These are phyloP conservation scores for Tagetes erecta DNA, from an alignment of 129 eudicot genomes.

Conservation along the genomic window DNA sequence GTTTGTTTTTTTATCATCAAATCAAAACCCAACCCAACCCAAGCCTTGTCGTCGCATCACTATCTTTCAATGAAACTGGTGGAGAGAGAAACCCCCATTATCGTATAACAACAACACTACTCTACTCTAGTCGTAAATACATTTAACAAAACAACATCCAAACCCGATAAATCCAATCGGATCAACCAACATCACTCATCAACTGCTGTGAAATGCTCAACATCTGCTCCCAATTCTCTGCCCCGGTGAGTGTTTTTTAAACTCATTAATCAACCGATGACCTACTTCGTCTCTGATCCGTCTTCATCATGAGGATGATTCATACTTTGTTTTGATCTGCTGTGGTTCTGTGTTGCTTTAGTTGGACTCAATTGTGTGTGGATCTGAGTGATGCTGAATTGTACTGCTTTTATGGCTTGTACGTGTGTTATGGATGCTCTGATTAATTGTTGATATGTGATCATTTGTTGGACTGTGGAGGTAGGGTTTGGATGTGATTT, in stretches of 20 bases:
- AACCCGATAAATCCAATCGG: constrained; percentile 27
- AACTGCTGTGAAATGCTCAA: constrained; percentile 24
- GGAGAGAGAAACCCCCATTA: constrained; percentile 4
- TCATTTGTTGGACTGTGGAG: background rate
- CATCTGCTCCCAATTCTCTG: constrained; percentile 24
- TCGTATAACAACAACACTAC: too few species aligned
- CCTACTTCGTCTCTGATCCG: constrained; percentile 9
- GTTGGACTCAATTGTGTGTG: constrained; percentile 17
- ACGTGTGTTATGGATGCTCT: background rate
- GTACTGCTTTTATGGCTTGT: background rate
- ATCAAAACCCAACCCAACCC: constrained; percentile 7
- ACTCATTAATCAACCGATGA: background rate
- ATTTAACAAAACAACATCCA: too few species aligned
- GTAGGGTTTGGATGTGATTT: background rate
- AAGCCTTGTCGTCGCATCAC: background rate
- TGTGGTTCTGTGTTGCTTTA: constrained; percentile 13
- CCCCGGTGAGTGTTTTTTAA: constrained; percentile 26
- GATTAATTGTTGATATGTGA: constrained; percentile 8
- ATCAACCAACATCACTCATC: constrained; percentile 25
- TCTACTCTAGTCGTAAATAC: too few species aligned
- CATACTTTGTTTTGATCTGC: constrained; percentile 1
- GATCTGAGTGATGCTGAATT: constrained; percentile 36
- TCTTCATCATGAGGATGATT: background rate
- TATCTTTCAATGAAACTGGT: constrained; percentile 8
- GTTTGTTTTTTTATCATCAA: background rate